Base-by-base conservation (phyloP, 805 yeast genomes). In the Maudiozyma barnettii region DNA sequence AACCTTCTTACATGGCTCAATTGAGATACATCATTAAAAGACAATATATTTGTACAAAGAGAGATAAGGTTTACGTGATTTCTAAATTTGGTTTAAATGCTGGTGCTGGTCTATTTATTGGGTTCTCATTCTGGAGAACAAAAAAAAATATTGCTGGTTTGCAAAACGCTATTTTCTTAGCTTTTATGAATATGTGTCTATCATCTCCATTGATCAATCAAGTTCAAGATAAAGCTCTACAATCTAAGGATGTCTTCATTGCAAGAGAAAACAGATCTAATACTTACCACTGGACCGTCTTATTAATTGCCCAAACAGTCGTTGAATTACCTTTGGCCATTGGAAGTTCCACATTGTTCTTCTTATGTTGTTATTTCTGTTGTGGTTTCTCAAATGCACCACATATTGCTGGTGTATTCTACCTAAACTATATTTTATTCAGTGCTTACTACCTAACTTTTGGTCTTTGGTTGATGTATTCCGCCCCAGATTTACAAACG, bases 191-290 rank as follows among this genome's bases (percentile, higher is more conserved):
- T 44, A 69, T 80, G 57, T 75, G 82, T 54, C 58, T 77, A 43
- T 70, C 79, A 39, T 76, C 79, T 29, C 79, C 86, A 16, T 74
- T 69, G 66, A 66, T 78, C 44, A 79, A 83, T 57, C 88, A 82
- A 65, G 72, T 79, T 46, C 84, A 81, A 59, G 79, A 74, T 31
- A 72, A 74, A 44, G 83, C 83, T 21, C 71, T 77, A 44, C 69
- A 66, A 30, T 71, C 81, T 19, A 74, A 89, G 57, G 83, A 79
- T 47, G 65, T 83, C 42, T 84, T 67, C 58, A 86, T 83, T 62
- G 85, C 79, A 12, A 74, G 91, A 57, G 93, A 84, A 58, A 71
- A 79, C 18, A 75, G 80, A 49, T 80, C 88, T 2, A 82, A 81
- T 58, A 84, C 87, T 13, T 84, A 76, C 67, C 84, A 81, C 56